Evolutionary conservation across 257 asterid genomes (phyloP).

Genomic region (Scutellaria galericulata): DNA sequence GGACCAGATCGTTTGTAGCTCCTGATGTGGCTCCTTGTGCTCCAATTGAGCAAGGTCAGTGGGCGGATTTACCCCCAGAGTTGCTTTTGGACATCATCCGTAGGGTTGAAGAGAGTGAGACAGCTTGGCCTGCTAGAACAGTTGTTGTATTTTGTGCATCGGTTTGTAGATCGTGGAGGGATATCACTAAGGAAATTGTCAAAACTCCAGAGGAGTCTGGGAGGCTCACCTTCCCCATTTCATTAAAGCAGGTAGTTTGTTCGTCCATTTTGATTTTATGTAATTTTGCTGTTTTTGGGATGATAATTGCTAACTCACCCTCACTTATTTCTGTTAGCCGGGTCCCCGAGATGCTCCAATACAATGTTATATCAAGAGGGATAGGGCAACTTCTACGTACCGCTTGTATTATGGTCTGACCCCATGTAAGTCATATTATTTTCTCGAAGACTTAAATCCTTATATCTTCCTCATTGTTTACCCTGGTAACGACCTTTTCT

Average conservation of each 20-base stretch:
- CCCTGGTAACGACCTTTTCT: not conserved
- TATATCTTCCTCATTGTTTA: not conserved
- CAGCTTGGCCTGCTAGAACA: slow-evolving; percentile 89
- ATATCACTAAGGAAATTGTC: slow-evolving; percentile 87
- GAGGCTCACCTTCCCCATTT: slow-evolving; percentile 88
- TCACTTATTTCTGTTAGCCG: slow-evolving; percentile 52
- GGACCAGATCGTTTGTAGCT: slow-evolving; percentile 68
- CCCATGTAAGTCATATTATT: slow-evolving; percentile 68
- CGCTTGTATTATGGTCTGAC: slow-evolving; percentile 78
- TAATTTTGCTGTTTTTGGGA: not conserved
- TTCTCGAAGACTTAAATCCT: not conserved
- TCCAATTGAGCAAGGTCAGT: slow-evolving; percentile 74
- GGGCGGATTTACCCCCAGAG: slow-evolving; percentile 94
- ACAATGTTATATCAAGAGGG: slow-evolving; percentile 91
- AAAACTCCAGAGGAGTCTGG: slow-evolving; percentile 95
- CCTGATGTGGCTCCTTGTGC: slow-evolving; percentile 67
- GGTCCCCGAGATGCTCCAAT: slow-evolving; percentile 94
- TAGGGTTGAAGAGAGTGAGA: slow-evolving; percentile 91
- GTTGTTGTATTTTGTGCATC: slow-evolving; percentile 87
- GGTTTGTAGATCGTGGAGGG: slow-evolving; percentile 96
- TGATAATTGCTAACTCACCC: slow-evolving; percentile 16
- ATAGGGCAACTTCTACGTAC: slow-evolving; percentile 71
- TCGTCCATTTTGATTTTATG: slow-evolving; percentile 9
- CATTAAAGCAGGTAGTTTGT: slow-evolving; percentile 79
- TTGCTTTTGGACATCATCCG: slow-evolving; percentile 82